Evolutionary conservation across 352 stramenopile genomes (phyloP), one percentile per base, ranked within the genome.

Genomic region (Phytophthora aleatoria): DNA sequence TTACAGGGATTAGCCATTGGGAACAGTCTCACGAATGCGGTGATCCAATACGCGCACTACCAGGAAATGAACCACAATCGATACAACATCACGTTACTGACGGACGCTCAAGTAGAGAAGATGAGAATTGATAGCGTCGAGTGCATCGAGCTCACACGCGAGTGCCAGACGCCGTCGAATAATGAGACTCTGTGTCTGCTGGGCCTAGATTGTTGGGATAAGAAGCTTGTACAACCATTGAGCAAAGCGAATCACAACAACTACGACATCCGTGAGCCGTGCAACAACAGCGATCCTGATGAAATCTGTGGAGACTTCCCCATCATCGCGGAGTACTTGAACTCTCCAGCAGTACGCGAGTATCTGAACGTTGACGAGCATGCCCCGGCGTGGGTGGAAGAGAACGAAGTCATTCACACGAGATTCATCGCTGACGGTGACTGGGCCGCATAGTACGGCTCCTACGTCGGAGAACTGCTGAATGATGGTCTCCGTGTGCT

Each of bases 381-480:
- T 45, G 35, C 57, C 38, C 45, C 58, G 53, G 51, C 52, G 39
- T 99, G 95, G 95, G 13, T 51, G 6, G 27, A 36, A 38, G 45
- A 51, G 26, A 51, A 51, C 15, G 27, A 38, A 39, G 45, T 8
- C 11, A 57, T 69, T n/a, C 56, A 47, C 15, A 71, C 77, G 42
- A 50, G 62, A 15, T 98, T 98, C 64, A 76, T 38, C 5, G 47
- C 59, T 7, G 57, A 85, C 42, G 77, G 74, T 28, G 94, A 99
- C 76, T 97, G 85, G 84, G 97, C 98, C 82, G 91, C 96, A 67
- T 77, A 95, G 47, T 97, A 92, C 67, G 76, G 94, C 28, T 53
- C 76, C 12, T 87, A 90, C 20, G 64, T 98, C 16, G 79, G 77
- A 0, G 79, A 96, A 31, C 64, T 99, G 66, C 73, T 99, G 5